Evolutionary conservation across 495 filamentous ascomycete genomes (phyloP), one percentile per base, ranked within the genome.

Genomic region (Hypoxylon cercidicola): DNA sequence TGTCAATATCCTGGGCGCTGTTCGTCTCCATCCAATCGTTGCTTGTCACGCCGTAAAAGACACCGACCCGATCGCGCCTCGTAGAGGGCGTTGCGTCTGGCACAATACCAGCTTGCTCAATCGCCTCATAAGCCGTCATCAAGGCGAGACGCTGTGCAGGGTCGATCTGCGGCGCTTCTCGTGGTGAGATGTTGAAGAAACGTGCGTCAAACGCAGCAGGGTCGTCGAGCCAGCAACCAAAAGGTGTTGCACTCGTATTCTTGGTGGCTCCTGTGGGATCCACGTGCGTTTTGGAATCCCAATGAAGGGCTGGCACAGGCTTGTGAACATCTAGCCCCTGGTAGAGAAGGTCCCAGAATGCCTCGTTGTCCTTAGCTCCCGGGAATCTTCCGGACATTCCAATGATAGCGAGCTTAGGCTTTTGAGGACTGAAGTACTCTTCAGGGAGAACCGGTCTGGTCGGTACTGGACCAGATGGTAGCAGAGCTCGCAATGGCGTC

Each of bases 101-200:
- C 12, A 92, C 87, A 66, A 90, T 89, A 0, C 92, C 92, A 25
- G 89, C 85, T 84, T 89, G 89, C 72, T 95, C 91, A 3, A 95
- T 80, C 1, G 92, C 91, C 66, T 93, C 91, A 62, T 93, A 93
- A 1, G 89, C 89, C 25, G 89, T 93, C 30, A 88, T 81, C 9
- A 96, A 78, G 2, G 88, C 86, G 43, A 93, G 74, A 25, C 91
- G 82, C 69, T 93, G 91, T 64, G 89, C 88, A 4, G 92, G 91
- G 72, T 95, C 91, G 2, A 88, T 90, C 53, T 92, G 88, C 21
- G 83, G 79, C 4, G 91, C 91, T 76, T 95, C 91, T 47, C 90
- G 86, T 0, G 92, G 90, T 21, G 92, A 94, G 82, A 95, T 93
- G 74, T 92, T 92, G 86, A 95, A 95, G 77, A 93, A 92, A 0